A percentile compares a stretch with the other conserved stretches of the same genome.
Conservation (phyloP, 257 asterid genomes). For the Schizonepeta tenuifolia region DNA sequence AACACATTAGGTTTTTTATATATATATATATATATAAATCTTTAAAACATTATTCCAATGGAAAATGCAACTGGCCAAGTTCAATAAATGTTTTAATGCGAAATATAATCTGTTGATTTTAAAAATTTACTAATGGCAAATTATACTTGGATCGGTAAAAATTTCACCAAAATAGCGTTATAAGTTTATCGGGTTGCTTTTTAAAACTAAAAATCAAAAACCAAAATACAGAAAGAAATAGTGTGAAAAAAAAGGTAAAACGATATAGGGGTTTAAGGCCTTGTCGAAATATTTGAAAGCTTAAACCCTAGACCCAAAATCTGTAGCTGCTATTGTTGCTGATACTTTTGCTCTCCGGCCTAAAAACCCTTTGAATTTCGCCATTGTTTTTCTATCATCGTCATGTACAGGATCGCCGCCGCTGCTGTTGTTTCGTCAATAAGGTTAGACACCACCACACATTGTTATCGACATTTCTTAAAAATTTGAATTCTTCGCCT, state of each 20-base stretch:
- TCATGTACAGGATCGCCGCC: constrained; percentile 69
- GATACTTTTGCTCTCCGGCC: background rate
- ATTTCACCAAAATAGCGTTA: too few relatives aligned
- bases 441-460: constrained; percentile 47
- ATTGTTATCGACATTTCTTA: background rate
- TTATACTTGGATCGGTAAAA: too few relatives aligned
- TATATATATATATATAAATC: too few relatives aligned
- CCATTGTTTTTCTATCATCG: background rate
- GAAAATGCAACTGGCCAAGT: too few relatives aligned
- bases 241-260: too few relatives aligned
- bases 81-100: too few relatives aligned
- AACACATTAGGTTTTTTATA: background rate
- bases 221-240: too few relatives aligned
- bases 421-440: constrained; percentile 65
- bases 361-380: background rate
- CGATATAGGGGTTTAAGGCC: constrained; percentile 28
- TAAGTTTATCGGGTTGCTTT: too few relatives aligned
- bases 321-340: constrained; percentile 1
- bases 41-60: background rate
- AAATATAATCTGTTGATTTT: too few relatives aligned
- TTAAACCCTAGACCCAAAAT: constrained; percentile 48
- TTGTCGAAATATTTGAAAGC: constrained; percentile 17
- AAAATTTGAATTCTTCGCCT: background rate
- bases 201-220: too few relatives aligned
- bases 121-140: too few relatives aligned